Conservation (phyloP, 192 early-diverging fungal species). For the Coemansia sp. region DNA sequence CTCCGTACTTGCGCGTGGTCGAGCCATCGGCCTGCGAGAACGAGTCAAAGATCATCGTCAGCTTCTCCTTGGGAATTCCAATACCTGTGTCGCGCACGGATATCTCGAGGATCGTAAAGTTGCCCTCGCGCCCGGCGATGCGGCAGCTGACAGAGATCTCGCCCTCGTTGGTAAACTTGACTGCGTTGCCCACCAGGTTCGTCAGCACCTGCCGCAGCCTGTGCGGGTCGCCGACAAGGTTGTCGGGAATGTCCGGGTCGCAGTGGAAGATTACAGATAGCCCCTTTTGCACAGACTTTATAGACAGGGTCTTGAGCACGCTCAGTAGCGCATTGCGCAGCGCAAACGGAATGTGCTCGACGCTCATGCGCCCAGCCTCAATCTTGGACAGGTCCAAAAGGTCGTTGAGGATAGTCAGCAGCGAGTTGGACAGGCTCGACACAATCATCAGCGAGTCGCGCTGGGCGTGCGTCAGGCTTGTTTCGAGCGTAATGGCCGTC, state of each 20-base stretch:
- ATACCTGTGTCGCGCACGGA: slow-evolving; percentile 80
- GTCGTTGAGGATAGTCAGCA: slow-evolving; percentile 77
- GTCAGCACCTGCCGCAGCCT: slow-evolving; percentile 76
- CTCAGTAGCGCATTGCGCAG: slow-evolving; percentile 60
- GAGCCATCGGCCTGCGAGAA: slow-evolving; percentile 82
- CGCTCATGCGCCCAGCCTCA: slow-evolving; percentile 78
- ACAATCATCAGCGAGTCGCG: slow-evolving; percentile 80
- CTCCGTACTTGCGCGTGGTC: slow-evolving; percentile 80
- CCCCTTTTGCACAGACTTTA: slow-evolving; percentile 72
- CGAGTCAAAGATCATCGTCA: slow-evolving; percentile 71
- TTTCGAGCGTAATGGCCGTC: slow-evolving; percentile 70
- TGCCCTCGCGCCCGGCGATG: slow-evolving; percentile 27
- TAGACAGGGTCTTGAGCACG: slow-evolving; percentile 67
- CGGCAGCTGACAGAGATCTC: slow-evolving; percentile 59
- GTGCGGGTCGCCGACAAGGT: slow-evolving; percentile 70
- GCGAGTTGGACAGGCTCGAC: slow-evolving; percentile 63
- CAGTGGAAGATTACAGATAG: slow-evolving; percentile 64
- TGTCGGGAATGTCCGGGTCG: slow-evolving; percentile 65
- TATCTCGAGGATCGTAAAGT: slow-evolving; percentile 59
- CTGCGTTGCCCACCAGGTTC: slow-evolving; percentile 78
- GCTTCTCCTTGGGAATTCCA: slow-evolving; percentile 76
- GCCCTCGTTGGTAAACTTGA: slow-evolving; percentile 81
- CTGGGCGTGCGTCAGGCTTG: slow-evolving; percentile 73
- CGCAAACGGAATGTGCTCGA: slow-evolving; percentile 69
- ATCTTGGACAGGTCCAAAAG: slow-evolving; percentile 84